Conservation (phyloP, 1,139 yeast species). For the Blastobotrys elegans region DNA sequence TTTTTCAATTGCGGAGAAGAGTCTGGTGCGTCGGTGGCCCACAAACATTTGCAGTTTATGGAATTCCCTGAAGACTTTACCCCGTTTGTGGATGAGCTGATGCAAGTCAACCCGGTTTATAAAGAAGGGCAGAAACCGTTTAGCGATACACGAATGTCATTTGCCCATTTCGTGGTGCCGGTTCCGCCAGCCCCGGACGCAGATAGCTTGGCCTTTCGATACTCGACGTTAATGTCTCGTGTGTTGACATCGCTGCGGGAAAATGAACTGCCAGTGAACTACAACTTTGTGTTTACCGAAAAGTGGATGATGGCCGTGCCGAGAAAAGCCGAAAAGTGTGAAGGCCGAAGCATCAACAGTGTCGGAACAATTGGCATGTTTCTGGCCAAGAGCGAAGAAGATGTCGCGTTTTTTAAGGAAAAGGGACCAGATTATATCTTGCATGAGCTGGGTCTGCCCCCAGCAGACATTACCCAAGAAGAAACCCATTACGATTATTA, state of each 20-base stretch:
- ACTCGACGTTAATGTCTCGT: conserved; percentile 66
- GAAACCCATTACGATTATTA: conserved; percentile 27
- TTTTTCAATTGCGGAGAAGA: conserved; percentile 84
- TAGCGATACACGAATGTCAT: conserved; percentile 57
- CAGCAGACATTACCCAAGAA: conserved; percentile 28
- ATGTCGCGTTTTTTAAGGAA: conserved; percentile 28
- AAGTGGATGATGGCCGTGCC: conserved; percentile 88
- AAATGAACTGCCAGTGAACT: conserved; percentile 42
- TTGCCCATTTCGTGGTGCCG: conserved; percentile 76
- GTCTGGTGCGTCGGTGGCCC: conserved; percentile 92
- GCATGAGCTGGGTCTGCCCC: conserved; percentile 60
- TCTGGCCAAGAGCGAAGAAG: conserved; percentile 64
- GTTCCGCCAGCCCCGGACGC: conserved; percentile 36
- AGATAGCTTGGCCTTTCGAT: conserved; percentile 51
- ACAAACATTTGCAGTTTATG: conserved; percentile 86
- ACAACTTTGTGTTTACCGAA: conserved; percentile 76
- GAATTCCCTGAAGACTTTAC: conserved; percentile 53
- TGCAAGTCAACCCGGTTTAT: conserved; percentile 42
- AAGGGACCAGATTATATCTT: conserved; percentile 40
- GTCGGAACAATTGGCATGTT: conserved; percentile 77
- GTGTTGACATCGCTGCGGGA: conserved; percentile 56
- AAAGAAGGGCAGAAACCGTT: conserved; percentile 49
- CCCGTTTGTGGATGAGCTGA: conserved; percentile 57
- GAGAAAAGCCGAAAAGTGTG: conserved; percentile 35
- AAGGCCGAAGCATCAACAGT: conserved; percentile 63